phyloP scores from a whole-genome alignment of 805 yeast genomes.

The Candida endomychidarum region DNA sequence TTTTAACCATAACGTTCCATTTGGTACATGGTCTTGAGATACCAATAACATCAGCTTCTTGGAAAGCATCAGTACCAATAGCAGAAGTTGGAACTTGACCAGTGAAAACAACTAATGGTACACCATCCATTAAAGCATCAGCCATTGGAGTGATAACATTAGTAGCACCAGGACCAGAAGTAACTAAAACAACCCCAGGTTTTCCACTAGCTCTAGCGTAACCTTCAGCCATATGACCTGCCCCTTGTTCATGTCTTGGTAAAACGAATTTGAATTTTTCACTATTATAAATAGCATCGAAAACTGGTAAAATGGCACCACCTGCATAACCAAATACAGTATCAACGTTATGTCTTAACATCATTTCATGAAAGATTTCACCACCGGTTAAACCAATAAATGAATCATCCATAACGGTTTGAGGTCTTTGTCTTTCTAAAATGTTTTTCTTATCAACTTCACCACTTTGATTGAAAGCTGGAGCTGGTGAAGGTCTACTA shows the following conservation, averaged over 20 bases:
- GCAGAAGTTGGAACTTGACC: constrained; percentile 97
- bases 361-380: constrained; percentile 98
- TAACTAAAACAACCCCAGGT: constrained; percentile 96
- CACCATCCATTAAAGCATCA: constrained; percentile 96
- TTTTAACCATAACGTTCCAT: constrained; percentile 98
- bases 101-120: constrained; percentile 92
- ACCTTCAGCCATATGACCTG: constrained; percentile 99
- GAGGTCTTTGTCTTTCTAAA: constrained; percentile 16
- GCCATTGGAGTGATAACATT: constrained; percentile 98
- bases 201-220: constrained; percentile 94
- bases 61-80: constrained; percentile 98
- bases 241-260: constrained; percentile 98
- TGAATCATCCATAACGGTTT: constrained; percentile 66
- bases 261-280: constrained; percentile 84
- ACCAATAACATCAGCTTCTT: constrained; percentile 97
- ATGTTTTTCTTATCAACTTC: constrained; percentile 14
- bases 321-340: constrained; percentile 98
- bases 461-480: constrained; percentile 45
- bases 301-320: constrained; percentile 97
- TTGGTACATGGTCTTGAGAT: constrained; percentile 96
- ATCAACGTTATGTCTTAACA: constrained; percentile 93
- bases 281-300: constrained; percentile 93
- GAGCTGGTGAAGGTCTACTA: constrained; percentile 47
- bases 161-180: constrained; percentile 99
- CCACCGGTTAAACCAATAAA: constrained; percentile 98